These are phyloP conservation scores for Yamadazyma sp. DNA, from an alignment of 1,139 yeast genomes.

Conservation along the genomic window DNA sequence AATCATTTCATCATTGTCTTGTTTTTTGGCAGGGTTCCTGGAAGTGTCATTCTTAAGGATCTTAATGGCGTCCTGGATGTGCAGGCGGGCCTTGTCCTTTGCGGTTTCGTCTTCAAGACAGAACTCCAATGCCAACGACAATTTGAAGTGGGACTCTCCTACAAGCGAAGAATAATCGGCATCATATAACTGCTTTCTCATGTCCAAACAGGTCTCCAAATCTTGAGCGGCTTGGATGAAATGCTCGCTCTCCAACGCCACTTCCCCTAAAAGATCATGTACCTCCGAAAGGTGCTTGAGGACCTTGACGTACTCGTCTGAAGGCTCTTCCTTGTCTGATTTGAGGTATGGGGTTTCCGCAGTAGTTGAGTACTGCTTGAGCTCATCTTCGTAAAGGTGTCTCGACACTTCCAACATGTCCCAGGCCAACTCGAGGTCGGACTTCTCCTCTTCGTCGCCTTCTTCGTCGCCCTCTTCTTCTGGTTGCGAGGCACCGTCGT, in stretches of 20 bases:
- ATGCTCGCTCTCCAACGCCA: constrained; percentile 82
- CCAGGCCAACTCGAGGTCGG: constrained; percentile 88
- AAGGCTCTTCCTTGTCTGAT: constrained; percentile 32
- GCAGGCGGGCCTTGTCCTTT: constrained; percentile 53
- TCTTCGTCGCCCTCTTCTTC: constrained; percentile 9
- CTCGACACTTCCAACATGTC: constrained; percentile 78
- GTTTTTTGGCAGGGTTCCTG: constrained; percentile 28
- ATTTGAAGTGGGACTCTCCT: constrained; percentile 80
- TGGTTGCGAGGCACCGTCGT: too few species aligned
- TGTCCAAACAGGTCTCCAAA: constrained; percentile 53
- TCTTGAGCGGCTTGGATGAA: constrained; percentile 76
- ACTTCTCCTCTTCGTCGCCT: constrained; percentile 51
- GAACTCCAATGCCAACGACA: constrained; percentile 78
- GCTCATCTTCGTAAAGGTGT: constrained; percentile 53
- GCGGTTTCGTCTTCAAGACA: constrained; percentile 52
- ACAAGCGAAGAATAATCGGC: constrained; percentile 55
- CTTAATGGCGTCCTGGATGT: constrained; percentile 60
- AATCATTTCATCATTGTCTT: constrained; percentile 51
- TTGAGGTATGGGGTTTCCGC: constrained; percentile 32
- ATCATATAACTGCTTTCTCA: constrained; percentile 55
- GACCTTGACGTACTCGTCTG: constrained; percentile 33
- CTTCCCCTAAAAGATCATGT: constrained; percentile 83
- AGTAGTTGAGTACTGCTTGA: constrained; percentile 26
- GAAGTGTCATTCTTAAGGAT: constrained; percentile 50
- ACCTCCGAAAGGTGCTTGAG: constrained; percentile 68